Evolutionary conservation across 345 rosid genomes (phyloP).

Genomic region (Brassica cretica): DNA sequence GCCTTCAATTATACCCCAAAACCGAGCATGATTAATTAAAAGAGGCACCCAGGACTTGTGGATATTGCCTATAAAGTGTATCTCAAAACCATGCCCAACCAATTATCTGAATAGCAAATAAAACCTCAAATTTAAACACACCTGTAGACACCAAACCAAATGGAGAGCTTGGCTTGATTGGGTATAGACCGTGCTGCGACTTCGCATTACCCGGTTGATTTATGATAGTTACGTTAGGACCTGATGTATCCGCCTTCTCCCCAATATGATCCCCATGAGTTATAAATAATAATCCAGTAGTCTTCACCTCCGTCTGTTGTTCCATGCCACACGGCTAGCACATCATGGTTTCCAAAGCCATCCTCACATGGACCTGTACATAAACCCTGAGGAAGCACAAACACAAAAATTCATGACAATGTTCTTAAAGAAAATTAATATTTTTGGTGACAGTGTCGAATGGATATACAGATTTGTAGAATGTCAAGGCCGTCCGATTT

Average conservation of each 20-base stretch:
- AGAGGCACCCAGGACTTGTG: background rate
- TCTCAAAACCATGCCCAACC: background rate
- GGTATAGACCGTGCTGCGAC: background rate
- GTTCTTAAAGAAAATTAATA: no score
- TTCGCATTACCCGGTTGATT: background rate
- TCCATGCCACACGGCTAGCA: constrained; percentile 22
- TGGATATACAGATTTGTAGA: no score
- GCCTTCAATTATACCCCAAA: no score
- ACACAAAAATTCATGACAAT: no score
- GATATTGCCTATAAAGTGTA: background rate
- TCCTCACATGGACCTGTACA: background rate
- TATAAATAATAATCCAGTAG: constrained; percentile 17
- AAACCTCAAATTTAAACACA: background rate
- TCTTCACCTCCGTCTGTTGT: constrained; percentile 4
- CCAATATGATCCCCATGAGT: constrained; percentile 23
- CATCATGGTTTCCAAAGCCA: background rate
- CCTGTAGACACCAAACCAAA: background rate
- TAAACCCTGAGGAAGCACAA: no score
- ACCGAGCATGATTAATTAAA: background rate
- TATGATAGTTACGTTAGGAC: constrained; percentile 12
- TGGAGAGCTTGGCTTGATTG: background rate
- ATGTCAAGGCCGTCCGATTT: no score
- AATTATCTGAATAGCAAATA: background rate
- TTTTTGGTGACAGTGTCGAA: no score
- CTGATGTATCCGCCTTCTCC: constrained; percentile 16